Conservation (phyloP, 306 rosid genomes). For the Casuarina glauca region DNA sequence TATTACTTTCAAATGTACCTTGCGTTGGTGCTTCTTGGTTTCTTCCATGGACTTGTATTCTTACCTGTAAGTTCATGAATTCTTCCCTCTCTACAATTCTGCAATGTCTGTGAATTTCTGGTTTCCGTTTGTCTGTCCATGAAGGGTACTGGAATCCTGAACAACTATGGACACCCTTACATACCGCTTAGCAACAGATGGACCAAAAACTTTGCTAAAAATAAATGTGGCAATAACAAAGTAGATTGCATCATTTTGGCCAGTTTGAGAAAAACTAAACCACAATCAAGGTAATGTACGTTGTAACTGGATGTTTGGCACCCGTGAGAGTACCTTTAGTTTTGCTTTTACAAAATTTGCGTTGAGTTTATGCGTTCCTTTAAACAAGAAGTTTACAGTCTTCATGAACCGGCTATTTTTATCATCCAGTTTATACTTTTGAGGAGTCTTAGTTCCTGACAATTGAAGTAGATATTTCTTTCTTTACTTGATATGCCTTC, state of each 20-base stretch:
- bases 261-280: neutral
- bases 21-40: constrained; percentile 92
- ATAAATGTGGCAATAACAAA: neutral
- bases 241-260: neutral
- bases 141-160: neutral
- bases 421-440: too few relatives aligned
- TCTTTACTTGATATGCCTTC: neutral
- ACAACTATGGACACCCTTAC: neutral
- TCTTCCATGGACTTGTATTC: constrained; percentile 94
- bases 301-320: neutral
- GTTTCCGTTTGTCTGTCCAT: neutral
- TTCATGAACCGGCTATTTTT: too few relatives aligned
- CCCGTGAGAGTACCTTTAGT: neutral
- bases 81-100: neutral
- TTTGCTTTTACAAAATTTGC: neutral
- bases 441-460: neutral
- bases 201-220: neutral
- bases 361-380: neutral
- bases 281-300: neutral
- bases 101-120: constrained; percentile 13
- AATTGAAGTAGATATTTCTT: neutral
- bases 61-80: constrained; percentile 65
- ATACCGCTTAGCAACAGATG: neutral
- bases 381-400: too few relatives aligned
- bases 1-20: constrained; percentile 96